These are phyloP conservation scores for Cocos nucifera DNA, from an alignment of 176 grass and related monocot species.

Conservation along the genomic window DNA sequence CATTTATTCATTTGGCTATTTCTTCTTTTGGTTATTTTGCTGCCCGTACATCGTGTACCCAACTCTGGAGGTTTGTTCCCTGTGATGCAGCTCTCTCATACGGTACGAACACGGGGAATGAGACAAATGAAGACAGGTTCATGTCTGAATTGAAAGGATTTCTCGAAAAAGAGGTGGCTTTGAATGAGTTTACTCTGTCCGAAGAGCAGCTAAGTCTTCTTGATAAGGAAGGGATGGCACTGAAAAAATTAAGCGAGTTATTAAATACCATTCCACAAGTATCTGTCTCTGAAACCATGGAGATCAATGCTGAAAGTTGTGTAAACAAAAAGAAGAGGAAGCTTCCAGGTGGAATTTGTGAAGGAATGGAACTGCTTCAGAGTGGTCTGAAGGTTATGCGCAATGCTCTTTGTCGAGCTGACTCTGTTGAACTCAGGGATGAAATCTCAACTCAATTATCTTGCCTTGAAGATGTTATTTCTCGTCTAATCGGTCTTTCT, in stretches of 20 bases:
- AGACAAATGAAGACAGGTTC: conserved; percentile 55
- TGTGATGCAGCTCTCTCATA: conserved; percentile 77
- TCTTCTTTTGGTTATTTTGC: conserved; percentile 83
- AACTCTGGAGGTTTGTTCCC: conserved; percentile 81
- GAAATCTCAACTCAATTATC: conserved; percentile 43
- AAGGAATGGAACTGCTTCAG: conserved; percentile 64
- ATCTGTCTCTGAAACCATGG: conserved; percentile 16
- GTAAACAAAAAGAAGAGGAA: conserved; percentile 56
- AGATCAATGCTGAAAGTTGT: conserved; percentile 9
- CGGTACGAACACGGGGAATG: conserved; percentile 35
- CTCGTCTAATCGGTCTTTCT: conserved; percentile 39
- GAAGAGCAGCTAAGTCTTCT: conserved; percentile 38
- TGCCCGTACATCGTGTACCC: conserved; percentile 59
- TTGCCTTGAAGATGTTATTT: conserved; percentile 54
- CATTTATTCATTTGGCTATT: conserved; percentile 58
- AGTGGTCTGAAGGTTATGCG: conserved; percentile 66
- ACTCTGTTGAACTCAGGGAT: conserved; percentile 35
- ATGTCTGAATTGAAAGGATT: conserved; percentile 69
- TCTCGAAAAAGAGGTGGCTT: conserved; percentile 65
- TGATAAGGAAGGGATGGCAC: conserved; percentile 41
- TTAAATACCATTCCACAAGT: conserved; percentile 4
- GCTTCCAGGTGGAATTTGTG: conserved; percentile 42
- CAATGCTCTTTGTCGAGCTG: conserved; percentile 27
- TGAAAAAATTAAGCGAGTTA: conserved; percentile 40
- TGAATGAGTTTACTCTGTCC: conserved; percentile 24